A percentile compares a stretch with the other conserved stretches of the same genome.
Evolutionary conservation across 345 rosid species (phyloP).

Genomic region (Rhodamnia rubescens): DNA sequence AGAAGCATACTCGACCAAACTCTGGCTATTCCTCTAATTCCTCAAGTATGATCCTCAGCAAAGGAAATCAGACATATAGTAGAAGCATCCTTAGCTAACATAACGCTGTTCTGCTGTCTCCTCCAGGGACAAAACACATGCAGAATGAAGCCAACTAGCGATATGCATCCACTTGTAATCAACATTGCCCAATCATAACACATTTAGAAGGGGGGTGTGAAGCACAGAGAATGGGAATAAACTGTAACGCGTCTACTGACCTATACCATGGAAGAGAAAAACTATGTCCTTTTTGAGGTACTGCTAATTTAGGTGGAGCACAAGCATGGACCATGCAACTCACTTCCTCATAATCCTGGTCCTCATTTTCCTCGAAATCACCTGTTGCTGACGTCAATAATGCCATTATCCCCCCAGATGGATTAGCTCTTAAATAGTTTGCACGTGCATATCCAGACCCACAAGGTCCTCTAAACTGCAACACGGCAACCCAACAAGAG

Average conservation of each 20-base stretch:
- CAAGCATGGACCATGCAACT: conserved; percentile 4
- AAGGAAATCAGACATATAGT: neutral
- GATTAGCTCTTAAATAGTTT: neutral
- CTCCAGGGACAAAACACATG: neutral
- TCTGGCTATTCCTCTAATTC: neutral
- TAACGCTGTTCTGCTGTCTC: neutral
- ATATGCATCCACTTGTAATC: neutral
- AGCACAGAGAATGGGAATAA: neutral
- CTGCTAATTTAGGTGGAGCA: conserved; percentile 4
- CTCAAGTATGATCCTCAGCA: neutral
- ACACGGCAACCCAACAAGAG: neutral
- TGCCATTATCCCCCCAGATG: neutral
- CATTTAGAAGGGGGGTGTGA: neutral
- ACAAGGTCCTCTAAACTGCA: neutral
- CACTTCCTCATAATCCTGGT: conserved; percentile 4
- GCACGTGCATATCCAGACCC: neutral
- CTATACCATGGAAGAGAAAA: conserved; percentile 46
- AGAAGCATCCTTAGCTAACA: neutral
- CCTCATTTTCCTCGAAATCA: conserved; percentile 9
- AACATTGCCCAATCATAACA: neutral
- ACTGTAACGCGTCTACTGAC: conserved; percentile 22
- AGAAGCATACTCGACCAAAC: neutral
- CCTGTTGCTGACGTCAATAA: neutral
- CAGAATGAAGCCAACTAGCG: neutral
- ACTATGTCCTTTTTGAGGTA: conserved; percentile 24